phyloP scores from a whole-genome alignment of 768 basidiomycete species.

The Tylopilus sp. region DNA sequence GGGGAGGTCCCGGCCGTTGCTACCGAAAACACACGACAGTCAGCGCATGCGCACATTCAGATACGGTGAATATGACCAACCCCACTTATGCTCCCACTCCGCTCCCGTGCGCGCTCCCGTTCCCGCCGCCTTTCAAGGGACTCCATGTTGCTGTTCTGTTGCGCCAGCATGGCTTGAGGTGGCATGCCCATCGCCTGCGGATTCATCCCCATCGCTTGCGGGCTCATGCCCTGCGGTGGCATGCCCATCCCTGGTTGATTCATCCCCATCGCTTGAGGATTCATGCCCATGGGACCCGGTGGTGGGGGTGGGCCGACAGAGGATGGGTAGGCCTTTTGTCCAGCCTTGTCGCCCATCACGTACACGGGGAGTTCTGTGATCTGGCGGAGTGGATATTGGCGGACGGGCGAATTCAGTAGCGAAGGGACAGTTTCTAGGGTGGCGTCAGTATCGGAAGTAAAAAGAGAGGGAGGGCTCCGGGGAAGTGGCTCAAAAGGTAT shows the following conservation, averaged over 20 bases:
- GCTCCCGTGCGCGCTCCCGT: constrained; percentile 51
- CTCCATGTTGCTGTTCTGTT: constrained; percentile 72
- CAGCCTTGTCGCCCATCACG: constrained; percentile 68
- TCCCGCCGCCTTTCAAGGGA: constrained; percentile 62
- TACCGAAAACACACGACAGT: constrained; percentile 1
- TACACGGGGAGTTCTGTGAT: constrained; percentile 66
- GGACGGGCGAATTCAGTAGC: constrained; percentile 57
- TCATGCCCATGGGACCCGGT: constrained; percentile 26
- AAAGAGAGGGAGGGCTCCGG: constrained; percentile 1
- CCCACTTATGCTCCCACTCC: constrained; percentile 38
- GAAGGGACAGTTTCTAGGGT: constrained; percentile 55
- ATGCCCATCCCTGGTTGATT: constrained; percentile 23
- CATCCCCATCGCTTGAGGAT: constrained; percentile 24
- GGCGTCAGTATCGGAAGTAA: constrained; percentile 9
- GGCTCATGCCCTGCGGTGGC: constrained; percentile 24
- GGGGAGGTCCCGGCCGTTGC: constrained; percentile 33
- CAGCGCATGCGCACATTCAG: background rate
- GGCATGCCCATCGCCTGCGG: constrained; percentile 28
- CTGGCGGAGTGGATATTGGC: constrained; percentile 66
- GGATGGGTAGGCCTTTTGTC: constrained; percentile 55
- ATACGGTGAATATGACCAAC: constrained; percentile 29
- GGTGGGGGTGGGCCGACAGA: constrained; percentile 34
- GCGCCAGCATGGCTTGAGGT: constrained; percentile 63
- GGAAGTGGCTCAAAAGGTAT: background rate
- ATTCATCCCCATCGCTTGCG: constrained; percentile 23